Percentiles rank a stretch among this genome's conserved stretches.
Evolutionary conservation across 2,329 filamentous ascomycete genomes (phyloP).

Genomic region (Daldinia sp.): DNA sequence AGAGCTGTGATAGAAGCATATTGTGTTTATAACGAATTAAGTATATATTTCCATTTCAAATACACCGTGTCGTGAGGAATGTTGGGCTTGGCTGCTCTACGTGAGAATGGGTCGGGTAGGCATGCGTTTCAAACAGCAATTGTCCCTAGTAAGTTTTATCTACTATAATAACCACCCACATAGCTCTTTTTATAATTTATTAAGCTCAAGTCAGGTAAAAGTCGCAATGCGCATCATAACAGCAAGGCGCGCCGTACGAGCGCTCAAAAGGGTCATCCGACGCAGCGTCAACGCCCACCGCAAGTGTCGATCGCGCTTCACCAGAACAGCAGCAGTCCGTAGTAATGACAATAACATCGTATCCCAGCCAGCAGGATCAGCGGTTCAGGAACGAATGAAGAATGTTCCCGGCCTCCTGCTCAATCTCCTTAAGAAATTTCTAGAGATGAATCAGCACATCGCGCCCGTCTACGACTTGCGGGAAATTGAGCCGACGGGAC

Average conservation of each 20-base stretch:
- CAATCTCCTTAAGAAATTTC: slow-evolving; percentile 44
- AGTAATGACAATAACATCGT: background rate
- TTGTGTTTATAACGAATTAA: background rate
- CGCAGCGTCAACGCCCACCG: slow-evolving; percentile 17
- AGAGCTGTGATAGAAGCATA: background rate
- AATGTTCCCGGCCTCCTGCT: slow-evolving; percentile 42
- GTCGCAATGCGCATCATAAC: slow-evolving; percentile 30
- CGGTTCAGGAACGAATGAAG: slow-evolving; percentile 38
- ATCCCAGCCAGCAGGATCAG: slow-evolving; percentile 3
- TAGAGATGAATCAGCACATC: slow-evolving; percentile 44
- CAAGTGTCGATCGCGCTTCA: background rate
- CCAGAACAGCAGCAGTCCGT: background rate
- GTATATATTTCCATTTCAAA: background rate
- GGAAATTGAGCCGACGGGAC: slow-evolving; percentile 29
- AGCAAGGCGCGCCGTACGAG: slow-evolving; percentile 25
- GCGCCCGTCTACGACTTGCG: slow-evolving; percentile 38
- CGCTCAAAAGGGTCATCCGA: slow-evolving; percentile 32
- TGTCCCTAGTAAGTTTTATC: background rate
- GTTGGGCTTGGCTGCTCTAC: background rate
- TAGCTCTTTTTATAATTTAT: background rate
- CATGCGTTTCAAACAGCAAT: background rate
- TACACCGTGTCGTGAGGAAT: background rate
- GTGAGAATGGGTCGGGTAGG: background rate
- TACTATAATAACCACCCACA: background rate
- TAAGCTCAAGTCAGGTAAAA: too few relatives aligned